Evolutionary conservation across 306 rosid species (phyloP), one percentile per base, ranked within the genome.

Genomic region (Quercus bicolor): DNA sequence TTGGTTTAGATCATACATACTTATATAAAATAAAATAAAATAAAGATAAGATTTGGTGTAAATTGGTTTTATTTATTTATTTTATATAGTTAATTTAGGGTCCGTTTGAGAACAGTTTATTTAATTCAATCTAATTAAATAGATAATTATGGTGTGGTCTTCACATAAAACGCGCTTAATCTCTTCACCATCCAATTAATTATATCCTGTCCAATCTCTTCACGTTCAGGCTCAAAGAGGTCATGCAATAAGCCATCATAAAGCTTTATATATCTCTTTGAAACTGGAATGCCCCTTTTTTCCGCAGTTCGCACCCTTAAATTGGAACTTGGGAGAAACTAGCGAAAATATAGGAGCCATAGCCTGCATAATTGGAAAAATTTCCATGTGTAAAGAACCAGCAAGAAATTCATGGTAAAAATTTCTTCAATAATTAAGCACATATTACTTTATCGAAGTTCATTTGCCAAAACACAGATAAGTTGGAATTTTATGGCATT

Each of bases 211-310:
- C 84, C 93, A 28, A 96, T 84, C 84, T 91, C 96, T 84, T 91
- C 90, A 5, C 93, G 89, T 77, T 96, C 99, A 19, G 99, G 99
- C 82, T 96, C 99, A 56, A 93, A 96, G 34, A 96, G 94, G 84
- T 96, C 98, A 0, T 93, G 99, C 79, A 93, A 88, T 87, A 90
- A 91, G 14, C 98, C 99, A 59, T 96, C 97, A 56, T 96, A 96
- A 3, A 96, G 97, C 85, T 88, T 96, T 34, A 34, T 34, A 34
- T 74, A 91, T 93, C 83, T 91, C 94, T 88, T 91, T 96, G 99
- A 87, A 80, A 96, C 99, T 51, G 98, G 99, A 84, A 96, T 96
- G 69, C 99, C 99, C 89, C 94, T 86, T 80, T 91, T 96, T 8
- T 34, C 40, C 8, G 8, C 40, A 34, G 91, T 96, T 93, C 57